These are phyloP conservation scores for Lachancea cidri DNA, from an alignment of 805 yeast species.

Conservation along the genomic window DNA sequence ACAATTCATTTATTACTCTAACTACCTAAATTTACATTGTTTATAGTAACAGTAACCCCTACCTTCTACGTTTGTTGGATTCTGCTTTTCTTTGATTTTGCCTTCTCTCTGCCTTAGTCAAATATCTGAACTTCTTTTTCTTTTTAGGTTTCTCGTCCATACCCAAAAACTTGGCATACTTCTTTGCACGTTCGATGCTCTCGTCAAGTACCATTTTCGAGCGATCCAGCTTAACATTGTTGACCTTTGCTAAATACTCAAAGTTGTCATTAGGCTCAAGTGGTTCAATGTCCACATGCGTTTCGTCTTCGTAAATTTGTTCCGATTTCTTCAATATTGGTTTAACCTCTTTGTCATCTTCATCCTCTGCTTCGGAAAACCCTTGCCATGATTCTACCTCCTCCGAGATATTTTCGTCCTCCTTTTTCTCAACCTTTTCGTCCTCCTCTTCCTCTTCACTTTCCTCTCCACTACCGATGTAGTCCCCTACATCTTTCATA, in stretches of 20 bases:
- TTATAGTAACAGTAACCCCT: slow-evolving; percentile 1
- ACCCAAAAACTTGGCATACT: slow-evolving; percentile 69
- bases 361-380: slow-evolving; percentile 27
- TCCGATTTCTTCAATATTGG: slow-evolving; percentile 31
- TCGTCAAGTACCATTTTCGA: slow-evolving; percentile 66
- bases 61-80: slow-evolving; percentile 34
- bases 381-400: slow-evolving; percentile 39
- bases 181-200: slow-evolving; percentile 72
- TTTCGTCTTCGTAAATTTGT: slow-evolving; percentile 33
- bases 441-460: slow-evolving; percentile 15
- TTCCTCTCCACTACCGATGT: slow-evolving; percentile 19
- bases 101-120: slow-evolving; percentile 75
- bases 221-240: slow-evolving; percentile 64
- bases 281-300: slow-evolving; percentile 45
- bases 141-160: slow-evolving; percentile 40
- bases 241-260: slow-evolving; percentile 57
- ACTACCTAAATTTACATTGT: slow-evolving; percentile 1
- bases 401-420: slow-evolving; percentile 14
- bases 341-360: slow-evolving; percentile 15
- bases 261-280: slow-evolving; percentile 45
- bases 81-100: slow-evolving; percentile 46
- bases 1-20: slow-evolving; percentile 1
- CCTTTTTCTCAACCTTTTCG: slow-evolving; percentile 19
- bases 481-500: slow-evolving; percentile 26
- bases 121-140: slow-evolving; percentile 83